Evolutionary conservation across 2,329 filamentous ascomycete genomes (phyloP).

Genomic region (Aspergillus tubingensis): DNA sequence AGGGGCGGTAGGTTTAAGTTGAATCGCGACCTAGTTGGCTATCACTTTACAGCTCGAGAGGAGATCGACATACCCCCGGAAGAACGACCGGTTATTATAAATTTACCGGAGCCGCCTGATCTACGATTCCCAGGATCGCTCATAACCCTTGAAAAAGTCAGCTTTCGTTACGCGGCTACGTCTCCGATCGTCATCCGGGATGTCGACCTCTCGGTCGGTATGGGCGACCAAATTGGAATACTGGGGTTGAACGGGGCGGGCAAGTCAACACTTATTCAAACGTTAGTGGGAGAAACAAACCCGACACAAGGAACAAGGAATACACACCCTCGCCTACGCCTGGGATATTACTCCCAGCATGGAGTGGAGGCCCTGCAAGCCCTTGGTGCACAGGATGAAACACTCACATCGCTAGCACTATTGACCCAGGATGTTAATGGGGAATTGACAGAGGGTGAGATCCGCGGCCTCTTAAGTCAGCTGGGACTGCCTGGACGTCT

Average conservation of each 20-base stretch:
- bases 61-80: constrained; percentile 71
- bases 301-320: constrained; percentile 65
- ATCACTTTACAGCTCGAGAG: constrained; percentile 57
- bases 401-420: constrained; percentile 66
- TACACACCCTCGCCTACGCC: constrained; percentile 66
- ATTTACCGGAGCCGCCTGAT: constrained; percentile 65
- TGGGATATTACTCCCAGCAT: constrained; percentile 80
- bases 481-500: constrained; percentile 70
- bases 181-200: constrained; percentile 58
- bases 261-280: constrained; percentile 74
- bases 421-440: constrained; percentile 58
- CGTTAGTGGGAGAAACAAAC: constrained; percentile 63
- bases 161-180: constrained; percentile 61
- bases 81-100: constrained; percentile 59
- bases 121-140: constrained; percentile 74
- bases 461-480: constrained; percentile 66
- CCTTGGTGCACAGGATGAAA: constrained; percentile 53
- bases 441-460: constrained; percentile 64
- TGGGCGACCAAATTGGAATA: constrained; percentile 73
- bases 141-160: constrained; percentile 69
- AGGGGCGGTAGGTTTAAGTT: constrained; percentile 78
- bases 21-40: constrained; percentile 71
- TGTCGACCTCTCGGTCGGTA: constrained; percentile 68
- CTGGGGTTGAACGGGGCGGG: constrained; percentile 79
- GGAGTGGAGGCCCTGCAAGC: constrained; percentile 69